phyloP scores from a whole-genome alignment of 768 basidiomycete genomes.

The Calocybe cyanea region DNA sequence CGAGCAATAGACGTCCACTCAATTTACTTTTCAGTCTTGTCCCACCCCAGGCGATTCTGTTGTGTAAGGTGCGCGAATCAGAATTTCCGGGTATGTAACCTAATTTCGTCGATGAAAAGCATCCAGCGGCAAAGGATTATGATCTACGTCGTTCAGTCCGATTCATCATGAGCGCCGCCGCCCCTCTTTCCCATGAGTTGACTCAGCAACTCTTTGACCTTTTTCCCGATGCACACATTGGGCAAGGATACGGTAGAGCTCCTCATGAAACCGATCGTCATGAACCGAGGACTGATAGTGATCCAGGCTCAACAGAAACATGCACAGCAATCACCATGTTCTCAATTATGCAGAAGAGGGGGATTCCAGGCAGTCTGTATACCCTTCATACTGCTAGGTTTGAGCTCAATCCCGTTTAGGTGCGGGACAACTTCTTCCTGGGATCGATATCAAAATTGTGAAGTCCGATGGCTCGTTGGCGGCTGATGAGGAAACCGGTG shows the following conservation, averaged over 20 bases:
- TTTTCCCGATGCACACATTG: constrained; percentile 51
- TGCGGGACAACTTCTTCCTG: constrained; percentile 56
- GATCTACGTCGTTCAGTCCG: constrained; percentile 40
- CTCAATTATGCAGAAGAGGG: constrained; percentile 42
- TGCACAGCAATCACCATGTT: constrained; percentile 50
- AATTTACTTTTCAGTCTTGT: constrained; percentile 37
- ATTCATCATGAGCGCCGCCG: constrained; percentile 53
- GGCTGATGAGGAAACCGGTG: constrained; percentile 54
- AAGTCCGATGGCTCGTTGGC: constrained; percentile 56
- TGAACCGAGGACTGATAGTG: neutral
- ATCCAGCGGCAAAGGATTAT: constrained; percentile 48
- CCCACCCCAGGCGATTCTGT: constrained; percentile 51
- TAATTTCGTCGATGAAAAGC: constrained; percentile 26
- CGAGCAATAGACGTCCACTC: neutral
- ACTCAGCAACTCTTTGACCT: constrained; percentile 44
- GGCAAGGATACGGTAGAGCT: constrained; percentile 51
- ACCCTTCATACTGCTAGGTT: neutral
- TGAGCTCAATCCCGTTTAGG: constrained; percentile 20
- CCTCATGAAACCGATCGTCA: neutral
- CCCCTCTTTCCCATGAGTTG: constrained; percentile 53
- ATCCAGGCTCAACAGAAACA: constrained; percentile 65
- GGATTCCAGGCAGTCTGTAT: constrained; percentile 44
- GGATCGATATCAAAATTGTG: constrained; percentile 49
- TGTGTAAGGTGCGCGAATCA: constrained; percentile 46
- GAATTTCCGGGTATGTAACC: neutral